These are phyloP conservation scores for Aspergillus felis DNA, from an alignment of 2,329 filamentous ascomycete genomes.

Conservation along the genomic window DNA sequence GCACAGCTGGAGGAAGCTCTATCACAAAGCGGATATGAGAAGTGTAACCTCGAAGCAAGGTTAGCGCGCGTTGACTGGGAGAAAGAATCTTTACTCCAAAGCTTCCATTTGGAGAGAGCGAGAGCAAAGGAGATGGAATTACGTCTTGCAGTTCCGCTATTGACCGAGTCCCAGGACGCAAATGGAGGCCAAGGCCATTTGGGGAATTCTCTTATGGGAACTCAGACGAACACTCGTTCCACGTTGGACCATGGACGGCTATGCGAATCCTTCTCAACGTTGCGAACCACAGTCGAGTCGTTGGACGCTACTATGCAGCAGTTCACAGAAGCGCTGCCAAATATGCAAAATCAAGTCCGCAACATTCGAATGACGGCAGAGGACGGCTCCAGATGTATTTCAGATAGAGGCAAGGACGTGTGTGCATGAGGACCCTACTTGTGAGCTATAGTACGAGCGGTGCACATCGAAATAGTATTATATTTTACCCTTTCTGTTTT, in stretches of 20 bases:
- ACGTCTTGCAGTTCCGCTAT: neutral
- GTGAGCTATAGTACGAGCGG: neutral
- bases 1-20: neutral
- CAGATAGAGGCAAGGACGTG: neutral
- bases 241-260: neutral
- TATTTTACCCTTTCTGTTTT: neutral
- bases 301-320: neutral
- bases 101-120: neutral
- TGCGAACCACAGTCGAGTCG: neutral
- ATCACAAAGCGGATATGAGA: neutral
- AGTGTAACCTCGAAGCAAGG: neutral
- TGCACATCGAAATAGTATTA: too few species aligned
- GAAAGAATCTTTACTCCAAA: neutral
- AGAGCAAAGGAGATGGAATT: neutral
- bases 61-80: neutral
- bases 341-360: neutral
- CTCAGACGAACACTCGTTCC: neutral
- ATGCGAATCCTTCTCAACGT: neutral
- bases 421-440: neutral
- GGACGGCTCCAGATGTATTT: neutral
- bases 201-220: neutral
- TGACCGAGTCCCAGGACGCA: neutral
- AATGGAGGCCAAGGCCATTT: neutral
- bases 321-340: neutral
- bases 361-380: neutral